phyloP scores from a whole-genome alignment of 2,329 filamentous ascomycete species.

The Didymella pinodella region DNA sequence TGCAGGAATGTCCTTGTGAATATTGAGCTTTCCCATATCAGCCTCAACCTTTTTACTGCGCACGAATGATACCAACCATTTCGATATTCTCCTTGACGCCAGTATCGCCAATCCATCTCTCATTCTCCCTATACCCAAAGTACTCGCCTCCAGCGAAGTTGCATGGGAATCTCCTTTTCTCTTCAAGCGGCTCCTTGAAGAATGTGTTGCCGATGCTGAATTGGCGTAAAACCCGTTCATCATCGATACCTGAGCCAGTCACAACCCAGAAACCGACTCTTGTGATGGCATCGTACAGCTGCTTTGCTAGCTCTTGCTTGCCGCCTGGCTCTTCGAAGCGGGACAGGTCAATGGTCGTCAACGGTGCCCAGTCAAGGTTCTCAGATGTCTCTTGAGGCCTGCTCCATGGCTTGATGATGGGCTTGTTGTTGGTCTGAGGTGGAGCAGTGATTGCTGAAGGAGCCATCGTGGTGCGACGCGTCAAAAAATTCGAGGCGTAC shows the following conservation, averaged over 20 bases:
- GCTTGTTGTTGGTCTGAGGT: slow-evolving; percentile 14
- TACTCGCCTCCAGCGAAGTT: slow-evolving; percentile 29
- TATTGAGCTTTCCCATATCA: slow-evolving; percentile 24
- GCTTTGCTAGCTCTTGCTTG: slow-evolving; percentile 27
- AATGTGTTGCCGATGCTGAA: slow-evolving; percentile 30
- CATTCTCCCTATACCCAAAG: slow-evolving; percentile 29
- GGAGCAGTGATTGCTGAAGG: slow-evolving; percentile 24
- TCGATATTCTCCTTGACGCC: slow-evolving; percentile 52
- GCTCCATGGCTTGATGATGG: slow-evolving; percentile 28
- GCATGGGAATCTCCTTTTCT: slow-evolving; percentile 26
- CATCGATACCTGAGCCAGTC: slow-evolving; percentile 29
- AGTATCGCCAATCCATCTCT: slow-evolving; percentile 49
- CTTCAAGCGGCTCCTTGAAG: slow-evolving; percentile 26
- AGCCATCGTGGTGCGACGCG: slow-evolving; percentile 21
- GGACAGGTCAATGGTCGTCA: slow-evolving; percentile 30
- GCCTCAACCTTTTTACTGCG: not conserved
- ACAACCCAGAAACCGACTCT: slow-evolving; percentile 35
- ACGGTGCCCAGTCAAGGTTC: slow-evolving; percentile 34
- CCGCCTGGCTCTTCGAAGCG: slow-evolving; percentile 28
- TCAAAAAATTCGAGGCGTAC: not conserved
- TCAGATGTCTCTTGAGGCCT: slow-evolving; percentile 31
- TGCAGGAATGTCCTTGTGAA: slow-evolving; percentile 25
- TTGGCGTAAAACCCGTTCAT: slow-evolving; percentile 26
- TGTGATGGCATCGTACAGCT: slow-evolving; percentile 30
- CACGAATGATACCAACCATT: slow-evolving; percentile 27